Evolutionary conservation across 129 eudicot species (phyloP).

Genomic region (Flaveria brownii): DNA sequence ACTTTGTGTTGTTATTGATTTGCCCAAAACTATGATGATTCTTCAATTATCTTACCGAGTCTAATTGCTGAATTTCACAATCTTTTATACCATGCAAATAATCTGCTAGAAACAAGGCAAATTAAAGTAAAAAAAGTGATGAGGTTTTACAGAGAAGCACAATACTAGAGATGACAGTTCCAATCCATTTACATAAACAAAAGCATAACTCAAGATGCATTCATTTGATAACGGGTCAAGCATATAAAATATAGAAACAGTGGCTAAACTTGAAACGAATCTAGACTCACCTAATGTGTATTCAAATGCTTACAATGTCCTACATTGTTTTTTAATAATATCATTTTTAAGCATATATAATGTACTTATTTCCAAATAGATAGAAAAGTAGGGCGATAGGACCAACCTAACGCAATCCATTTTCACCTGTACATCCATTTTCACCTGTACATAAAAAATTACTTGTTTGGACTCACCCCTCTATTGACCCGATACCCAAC

Average conservation of each 20-base stretch:
- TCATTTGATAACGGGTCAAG: neutral
- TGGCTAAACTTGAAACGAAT: neutral
- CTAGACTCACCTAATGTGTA: neutral
- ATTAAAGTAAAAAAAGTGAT: neutral
- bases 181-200: neutral
- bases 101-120: conserved; percentile 45
- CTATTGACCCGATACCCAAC: neutral
- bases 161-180: neutral
- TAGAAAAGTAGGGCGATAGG: neutral
- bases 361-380: neutral
- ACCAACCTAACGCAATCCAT: neutral
- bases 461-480: neutral
- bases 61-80: conserved; percentile 55
- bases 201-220: neutral
- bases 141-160: neutral
- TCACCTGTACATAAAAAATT: neutral
- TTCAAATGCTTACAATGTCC: neutral
- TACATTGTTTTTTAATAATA: neutral
- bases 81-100: conserved; percentile 90
- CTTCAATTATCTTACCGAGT: conserved; percentile 49
- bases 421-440: neutral
- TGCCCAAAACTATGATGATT: neutral
- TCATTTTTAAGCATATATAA: neutral
- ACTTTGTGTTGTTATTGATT: neutral
- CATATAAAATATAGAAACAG: neutral